Evolutionary conservation across 2,329 filamentous ascomycete genomes (phyloP).

Genomic region (Penicillium sp.): DNA sequence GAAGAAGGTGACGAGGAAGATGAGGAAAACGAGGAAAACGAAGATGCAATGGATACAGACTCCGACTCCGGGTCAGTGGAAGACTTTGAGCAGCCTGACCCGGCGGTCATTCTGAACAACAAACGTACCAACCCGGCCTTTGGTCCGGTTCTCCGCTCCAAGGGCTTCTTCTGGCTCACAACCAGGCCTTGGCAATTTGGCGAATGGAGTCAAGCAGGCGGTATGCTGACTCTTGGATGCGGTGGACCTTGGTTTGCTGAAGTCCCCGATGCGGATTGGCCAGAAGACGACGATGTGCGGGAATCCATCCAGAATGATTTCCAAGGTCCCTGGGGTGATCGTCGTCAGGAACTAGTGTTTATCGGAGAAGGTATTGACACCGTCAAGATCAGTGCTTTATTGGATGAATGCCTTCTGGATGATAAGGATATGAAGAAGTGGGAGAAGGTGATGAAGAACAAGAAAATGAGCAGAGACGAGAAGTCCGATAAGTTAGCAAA

Average conservation of each 20-base stretch:
- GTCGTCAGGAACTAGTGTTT: slow-evolving; percentile 70
- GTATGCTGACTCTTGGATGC: slow-evolving; percentile 45
- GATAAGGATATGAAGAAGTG: slow-evolving; percentile 59
- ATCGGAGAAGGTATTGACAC: slow-evolving; percentile 66
- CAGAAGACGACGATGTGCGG: slow-evolving; percentile 49
- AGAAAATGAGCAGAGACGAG: slow-evolving; percentile 36
- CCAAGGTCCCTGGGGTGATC: slow-evolving; percentile 61
- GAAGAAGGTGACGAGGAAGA: slow-evolving; percentile 18
- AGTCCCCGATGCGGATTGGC: slow-evolving; percentile 54
- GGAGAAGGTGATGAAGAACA: slow-evolving; percentile 53
- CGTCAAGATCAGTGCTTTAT: slow-evolving; percentile 49
- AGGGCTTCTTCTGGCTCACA: slow-evolving; percentile 48
- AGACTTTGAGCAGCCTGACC: slow-evolving; percentile 36
- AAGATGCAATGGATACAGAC: slow-evolving; percentile 30
- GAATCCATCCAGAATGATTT: slow-evolving; percentile 54
- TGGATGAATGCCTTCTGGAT: slow-evolving; percentile 64
- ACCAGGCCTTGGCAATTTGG: slow-evolving; percentile 45
- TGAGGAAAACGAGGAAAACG: slow-evolving; percentile 22
- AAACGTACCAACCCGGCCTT: slow-evolving; percentile 42
- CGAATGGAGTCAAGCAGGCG: slow-evolving; percentile 49
- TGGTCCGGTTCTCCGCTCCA: slow-evolving; percentile 43
- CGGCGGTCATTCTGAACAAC: slow-evolving; percentile 38
- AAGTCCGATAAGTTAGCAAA: slow-evolving; percentile 51
- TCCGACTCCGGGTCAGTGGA: slow-evolving; percentile 28
- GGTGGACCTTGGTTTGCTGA: slow-evolving; percentile 59